Conservation (phyloP, 2,329 filamentous ascomycete species). For the Monosporascus sp. region DNA sequence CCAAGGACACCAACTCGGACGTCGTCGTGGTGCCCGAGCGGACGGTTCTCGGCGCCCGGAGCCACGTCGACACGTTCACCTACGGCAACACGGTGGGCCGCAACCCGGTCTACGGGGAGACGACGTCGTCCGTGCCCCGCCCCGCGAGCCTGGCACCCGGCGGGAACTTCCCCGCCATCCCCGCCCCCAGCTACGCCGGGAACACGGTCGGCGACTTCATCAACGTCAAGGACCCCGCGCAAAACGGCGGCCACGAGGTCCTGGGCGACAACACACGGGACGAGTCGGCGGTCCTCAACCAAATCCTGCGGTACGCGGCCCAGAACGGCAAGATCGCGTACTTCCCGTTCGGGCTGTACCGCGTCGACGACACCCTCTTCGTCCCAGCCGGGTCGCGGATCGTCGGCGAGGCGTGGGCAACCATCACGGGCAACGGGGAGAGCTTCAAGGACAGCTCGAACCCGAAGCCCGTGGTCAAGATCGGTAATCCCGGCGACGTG, state of each 20-base stretch:
- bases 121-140: conserved; percentile 25
- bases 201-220: conserved; percentile 30
- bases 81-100: conserved; percentile 38
- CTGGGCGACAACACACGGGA: conserved; percentile 34
- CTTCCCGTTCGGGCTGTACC: conserved; percentile 52
- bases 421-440: conserved; percentile 46
- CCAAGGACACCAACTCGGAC: conserved; percentile 34
- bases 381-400: conserved; percentile 46
- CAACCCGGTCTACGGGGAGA: conserved; percentile 34
- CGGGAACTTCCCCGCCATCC: conserved; percentile 30
- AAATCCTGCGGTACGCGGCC: conserved; percentile 32
- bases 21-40: conserved; percentile 28
- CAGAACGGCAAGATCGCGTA: conserved; percentile 42
- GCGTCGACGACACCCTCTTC: conserved; percentile 45
- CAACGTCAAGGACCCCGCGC: conserved; percentile 36
- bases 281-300: conserved; percentile 33
- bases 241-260: conserved; percentile 31
- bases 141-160: conserved; percentile 32
- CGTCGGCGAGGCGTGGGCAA: conserved; percentile 48
- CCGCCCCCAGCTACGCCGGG: conserved; percentile 35
- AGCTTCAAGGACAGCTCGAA: conserved; percentile 45
- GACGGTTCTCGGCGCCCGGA: conserved; percentile 25
- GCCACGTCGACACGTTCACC: conserved; percentile 35
- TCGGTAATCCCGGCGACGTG: conserved; percentile 53
- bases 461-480: conserved; percentile 52